A percentile compares a stretch with the other conserved stretches of the same genome.
Conservation (phyloP, 1,139 yeast species). For the Candida sp. region DNA sequence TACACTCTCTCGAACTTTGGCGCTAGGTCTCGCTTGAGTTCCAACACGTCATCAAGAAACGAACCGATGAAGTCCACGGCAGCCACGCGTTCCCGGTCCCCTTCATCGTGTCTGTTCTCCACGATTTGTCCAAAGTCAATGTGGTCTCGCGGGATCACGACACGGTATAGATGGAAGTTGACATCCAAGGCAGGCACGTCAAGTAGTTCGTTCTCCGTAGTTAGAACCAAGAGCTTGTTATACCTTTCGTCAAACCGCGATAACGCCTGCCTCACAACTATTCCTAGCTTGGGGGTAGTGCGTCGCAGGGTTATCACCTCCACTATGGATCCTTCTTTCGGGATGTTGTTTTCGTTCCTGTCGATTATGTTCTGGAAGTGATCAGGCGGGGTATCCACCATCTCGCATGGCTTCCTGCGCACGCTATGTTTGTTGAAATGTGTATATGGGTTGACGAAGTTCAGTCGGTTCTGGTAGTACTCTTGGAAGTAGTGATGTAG, state of each 20-base stretch:
- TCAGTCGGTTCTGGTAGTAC: neutral
- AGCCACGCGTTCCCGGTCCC: constrained; percentile 18
- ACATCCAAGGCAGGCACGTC: constrained; percentile 29
- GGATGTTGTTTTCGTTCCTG: constrained; percentile 22
- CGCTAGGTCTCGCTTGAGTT: constrained; percentile 13
- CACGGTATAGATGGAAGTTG: constrained; percentile 30
- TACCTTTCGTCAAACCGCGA: constrained; percentile 38
- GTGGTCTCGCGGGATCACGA: constrained; percentile 24
- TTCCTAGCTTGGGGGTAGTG: constrained; percentile 35
- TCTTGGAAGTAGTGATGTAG: neutral
- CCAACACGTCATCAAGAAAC: constrained; percentile 21
- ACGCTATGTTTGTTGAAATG: neutral
- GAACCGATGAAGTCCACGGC: constrained; percentile 22
- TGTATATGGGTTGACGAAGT: constrained; percentile 4
- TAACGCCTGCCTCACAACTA: constrained; percentile 33
- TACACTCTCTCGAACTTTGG: constrained; percentile 24
- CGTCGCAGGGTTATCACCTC: constrained; percentile 29
- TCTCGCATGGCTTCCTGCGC: neutral
- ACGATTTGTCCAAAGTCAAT: constrained; percentile 21
- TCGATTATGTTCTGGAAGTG: constrained; percentile 19
- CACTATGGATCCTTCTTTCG: constrained; percentile 38
- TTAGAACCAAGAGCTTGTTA: constrained; percentile 36
- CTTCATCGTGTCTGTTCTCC: constrained; percentile 26
- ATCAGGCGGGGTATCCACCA: constrained; percentile 3
- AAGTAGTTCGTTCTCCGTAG: constrained; percentile 31